phyloP scores from a whole-genome alignment of 805 yeast species.

The Blastobotrys attinorum region DNA sequence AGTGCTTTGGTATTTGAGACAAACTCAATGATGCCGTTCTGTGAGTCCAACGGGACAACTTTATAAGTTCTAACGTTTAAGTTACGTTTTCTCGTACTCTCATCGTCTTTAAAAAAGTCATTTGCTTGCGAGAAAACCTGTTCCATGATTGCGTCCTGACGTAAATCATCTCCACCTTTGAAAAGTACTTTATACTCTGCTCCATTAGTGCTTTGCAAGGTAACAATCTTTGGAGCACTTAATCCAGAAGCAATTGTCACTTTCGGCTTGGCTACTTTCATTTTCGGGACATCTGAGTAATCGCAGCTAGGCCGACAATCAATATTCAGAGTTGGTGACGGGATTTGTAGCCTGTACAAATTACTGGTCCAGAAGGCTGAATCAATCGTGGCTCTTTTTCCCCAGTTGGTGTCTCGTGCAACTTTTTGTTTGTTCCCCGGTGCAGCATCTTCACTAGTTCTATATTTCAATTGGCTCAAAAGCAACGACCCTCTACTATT shows the following conservation, averaged over 20 bases:
- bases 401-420: background rate
- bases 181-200: slow-evolving; percentile 48
- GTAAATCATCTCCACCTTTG: slow-evolving; percentile 81
- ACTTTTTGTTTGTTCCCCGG: too few species aligned
- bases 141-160: slow-evolving; percentile 97
- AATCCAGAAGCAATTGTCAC: slow-evolving; percentile 76
- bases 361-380: background rate
- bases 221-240: slow-evolving; percentile 77
- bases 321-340: slow-evolving; percentile 57
- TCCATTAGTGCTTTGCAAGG: slow-evolving; percentile 52
- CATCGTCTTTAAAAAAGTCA: slow-evolving; percentile 46
- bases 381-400: background rate
- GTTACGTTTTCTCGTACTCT: slow-evolving; percentile 47
- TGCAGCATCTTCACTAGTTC: background rate
- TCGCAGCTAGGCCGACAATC: slow-evolving; percentile 36
- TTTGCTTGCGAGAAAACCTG: slow-evolving; percentile 91
- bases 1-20: slow-evolving; percentile 70
- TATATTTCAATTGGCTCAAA: background rate
- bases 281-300: slow-evolving; percentile 41
- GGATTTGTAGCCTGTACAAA: slow-evolving; percentile 33
- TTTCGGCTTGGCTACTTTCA: slow-evolving; percentile 37
- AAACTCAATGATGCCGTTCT: slow-evolving; percentile 83
- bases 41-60: slow-evolving; percentile 84
- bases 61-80: slow-evolving; percentile 73
- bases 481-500: background rate